Conservation (phyloP, 2,329 filamentous ascomycete genomes). For the Colletotrichum sp. region DNA sequence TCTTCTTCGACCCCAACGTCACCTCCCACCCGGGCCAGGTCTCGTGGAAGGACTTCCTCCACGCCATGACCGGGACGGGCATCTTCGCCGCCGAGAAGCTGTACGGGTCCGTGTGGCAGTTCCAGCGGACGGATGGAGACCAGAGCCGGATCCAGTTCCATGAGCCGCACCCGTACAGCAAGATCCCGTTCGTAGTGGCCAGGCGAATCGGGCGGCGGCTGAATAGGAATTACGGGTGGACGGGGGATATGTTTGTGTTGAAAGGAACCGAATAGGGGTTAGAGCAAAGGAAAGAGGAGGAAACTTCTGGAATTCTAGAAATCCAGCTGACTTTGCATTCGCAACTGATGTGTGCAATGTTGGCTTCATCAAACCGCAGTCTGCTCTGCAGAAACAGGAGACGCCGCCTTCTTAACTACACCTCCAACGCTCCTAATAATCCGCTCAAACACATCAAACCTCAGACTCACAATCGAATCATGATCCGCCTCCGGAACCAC, state of each 20-base stretch:
- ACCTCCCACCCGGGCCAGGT: conserved; percentile 51
- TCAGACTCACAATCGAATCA: not conserved
- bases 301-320: too few species aligned
- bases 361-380: not conserved
- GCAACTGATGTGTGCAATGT: too few species aligned
- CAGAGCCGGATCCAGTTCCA: conserved; percentile 62
- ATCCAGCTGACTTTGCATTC: too few species aligned
- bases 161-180: conserved; percentile 60
- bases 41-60: conserved; percentile 57
- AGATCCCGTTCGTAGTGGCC: conserved; percentile 53
- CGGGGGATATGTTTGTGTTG: conserved; percentile 46
- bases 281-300: too few species aligned
- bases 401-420: not conserved
- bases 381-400: not conserved
- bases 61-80: conserved; percentile 54
- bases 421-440: not conserved
- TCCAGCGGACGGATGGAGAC: conserved; percentile 43
- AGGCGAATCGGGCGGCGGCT: conserved; percentile 54
- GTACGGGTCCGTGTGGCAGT: conserved; percentile 67
- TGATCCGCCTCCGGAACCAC: conserved; percentile 31
- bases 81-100: conserved; percentile 58
- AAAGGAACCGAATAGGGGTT: not conserved
- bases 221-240: conserved; percentile 56
- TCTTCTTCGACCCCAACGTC: conserved; percentile 45
- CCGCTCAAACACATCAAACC: not conserved